phyloP scores from a whole-genome alignment of 2,329 filamentous ascomycete genomes.

The Colletotrichum sp. region DNA sequence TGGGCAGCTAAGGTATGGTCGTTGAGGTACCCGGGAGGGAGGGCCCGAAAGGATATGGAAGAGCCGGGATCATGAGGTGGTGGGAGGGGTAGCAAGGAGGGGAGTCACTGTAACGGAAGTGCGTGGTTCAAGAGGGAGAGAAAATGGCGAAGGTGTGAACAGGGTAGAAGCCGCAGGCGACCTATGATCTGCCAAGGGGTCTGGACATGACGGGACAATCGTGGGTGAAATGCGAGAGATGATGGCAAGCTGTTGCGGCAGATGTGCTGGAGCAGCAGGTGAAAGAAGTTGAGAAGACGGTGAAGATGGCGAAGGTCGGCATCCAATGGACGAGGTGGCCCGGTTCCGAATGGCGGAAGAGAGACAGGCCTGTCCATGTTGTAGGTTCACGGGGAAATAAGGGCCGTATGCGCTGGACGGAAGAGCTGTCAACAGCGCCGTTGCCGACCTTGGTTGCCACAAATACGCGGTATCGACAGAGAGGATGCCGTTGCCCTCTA shows the following conservation, averaged over 20 bases:
- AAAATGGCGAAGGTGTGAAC: conserved; percentile 6
- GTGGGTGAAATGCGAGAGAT: conserved; percentile 9
- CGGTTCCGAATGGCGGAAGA: neutral
- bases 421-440: neutral
- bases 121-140: neutral
- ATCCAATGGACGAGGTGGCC: neutral
- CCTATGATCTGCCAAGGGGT: conserved; percentile 3
- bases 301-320: neutral
- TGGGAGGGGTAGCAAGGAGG: neutral
- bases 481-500: neutral
- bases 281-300: neutral
- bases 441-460: neutral
- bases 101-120: neutral
- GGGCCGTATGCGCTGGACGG: neutral
- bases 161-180: neutral
- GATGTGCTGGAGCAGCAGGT: neutral
- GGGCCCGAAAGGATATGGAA: conserved; percentile 9
- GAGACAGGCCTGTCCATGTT: neutral
- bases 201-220: conserved; percentile 5
- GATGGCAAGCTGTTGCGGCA: neutral
- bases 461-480: neutral
- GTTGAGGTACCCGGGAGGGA: conserved; percentile 14
- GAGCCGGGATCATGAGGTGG: neutral
- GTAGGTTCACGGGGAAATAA: neutral
- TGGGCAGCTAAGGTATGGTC: neutral